phyloP scores from a whole-genome alignment of 2,329 filamentous ascomycete species.

The Apiospora koreana region DNA sequence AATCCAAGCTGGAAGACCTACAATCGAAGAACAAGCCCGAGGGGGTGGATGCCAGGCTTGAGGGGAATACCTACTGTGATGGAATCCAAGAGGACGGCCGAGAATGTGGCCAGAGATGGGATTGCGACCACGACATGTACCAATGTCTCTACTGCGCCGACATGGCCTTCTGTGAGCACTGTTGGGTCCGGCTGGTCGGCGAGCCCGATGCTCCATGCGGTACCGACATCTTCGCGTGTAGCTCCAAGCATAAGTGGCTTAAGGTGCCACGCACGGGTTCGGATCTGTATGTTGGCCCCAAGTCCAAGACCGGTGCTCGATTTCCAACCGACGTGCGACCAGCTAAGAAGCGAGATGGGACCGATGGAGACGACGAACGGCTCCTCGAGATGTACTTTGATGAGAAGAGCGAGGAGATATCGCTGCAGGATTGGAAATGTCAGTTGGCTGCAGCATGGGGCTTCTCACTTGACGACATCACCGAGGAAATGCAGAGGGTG shows the following conservation, averaged over 20 bases:
- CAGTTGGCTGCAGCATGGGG: not conserved
- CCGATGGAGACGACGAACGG: not conserved
- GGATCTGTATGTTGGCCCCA: constrained; percentile 18
- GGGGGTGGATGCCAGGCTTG: not conserved
- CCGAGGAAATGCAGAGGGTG: not conserved
- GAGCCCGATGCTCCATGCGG: not conserved
- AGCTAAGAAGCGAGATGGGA: not conserved
- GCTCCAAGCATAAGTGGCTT: constrained; percentile 22
- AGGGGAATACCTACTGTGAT: not conserved
- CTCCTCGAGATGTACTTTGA: not conserved
- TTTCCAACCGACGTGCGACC: not conserved
- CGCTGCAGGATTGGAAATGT: not conserved
- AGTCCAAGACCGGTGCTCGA: not conserved
- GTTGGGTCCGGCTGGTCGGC: not conserved
- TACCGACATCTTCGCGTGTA: constrained; percentile 17
- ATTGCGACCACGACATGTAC: not conserved
- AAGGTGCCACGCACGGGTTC: constrained; percentile 15
- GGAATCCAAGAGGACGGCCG: not conserved
- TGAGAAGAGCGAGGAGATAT: not conserved
- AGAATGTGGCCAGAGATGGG: not conserved
- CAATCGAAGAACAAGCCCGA: not conserved
- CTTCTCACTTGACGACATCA: not conserved
- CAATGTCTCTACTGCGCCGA: not conserved
- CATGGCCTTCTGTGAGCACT: not conserved
- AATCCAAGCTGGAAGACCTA: not conserved